Base-by-base conservation (phyloP, 495 filamentous ascomycete species). In the Neurospora sp. region DNA sequence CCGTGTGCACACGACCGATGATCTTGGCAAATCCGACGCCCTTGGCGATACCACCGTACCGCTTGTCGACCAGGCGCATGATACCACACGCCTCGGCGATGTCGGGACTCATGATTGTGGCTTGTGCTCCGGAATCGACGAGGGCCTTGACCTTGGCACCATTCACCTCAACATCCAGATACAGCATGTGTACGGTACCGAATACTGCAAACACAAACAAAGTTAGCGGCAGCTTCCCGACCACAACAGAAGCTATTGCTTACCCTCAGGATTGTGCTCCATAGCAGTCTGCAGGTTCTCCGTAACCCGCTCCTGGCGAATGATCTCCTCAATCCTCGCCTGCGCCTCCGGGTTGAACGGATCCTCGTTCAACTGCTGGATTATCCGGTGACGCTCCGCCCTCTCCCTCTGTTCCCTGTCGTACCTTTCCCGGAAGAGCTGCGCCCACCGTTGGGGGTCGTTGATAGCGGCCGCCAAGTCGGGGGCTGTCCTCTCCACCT, bases 181-280 rank as follows among this genome's bases (percentile, higher is more conserved):
- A 99, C 44, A 99, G 88, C 90, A 99, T 96, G 71, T 92, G 93
- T 16, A 99, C 96, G 76, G 90, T 86, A 61, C 92, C 96, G 78
- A 98, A 98, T 38, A 93, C 95, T 98, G 76, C 70, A 37, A 12
- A 53, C 45, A 5, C 5, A 6, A 42, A 42, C n/a, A 0, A 69
- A 68, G 48, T 68, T 8, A 61, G 53, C 35, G 27, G n/a, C 9
- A 70, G 7, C 16, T 72, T 41, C n/a, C 27, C 16, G 69, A n/a
- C 39, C 8, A 27, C 22, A 31, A 22, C n/a, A 48, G 8, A 22
- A 61, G 20, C 5, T 16, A 16, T 59, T 59, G 12, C 53, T 61
- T 85, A 97, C 96, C 94, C 88, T 98, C 96, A 1, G 96, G 96
- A 76, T 96, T 94, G 80, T 98, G 89, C 83, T 98, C 96, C 87